Evolutionary conservation across 2,329 filamentous ascomycete genomes (phyloP).

Genomic region (Aspergillus puulaauensis): DNA sequence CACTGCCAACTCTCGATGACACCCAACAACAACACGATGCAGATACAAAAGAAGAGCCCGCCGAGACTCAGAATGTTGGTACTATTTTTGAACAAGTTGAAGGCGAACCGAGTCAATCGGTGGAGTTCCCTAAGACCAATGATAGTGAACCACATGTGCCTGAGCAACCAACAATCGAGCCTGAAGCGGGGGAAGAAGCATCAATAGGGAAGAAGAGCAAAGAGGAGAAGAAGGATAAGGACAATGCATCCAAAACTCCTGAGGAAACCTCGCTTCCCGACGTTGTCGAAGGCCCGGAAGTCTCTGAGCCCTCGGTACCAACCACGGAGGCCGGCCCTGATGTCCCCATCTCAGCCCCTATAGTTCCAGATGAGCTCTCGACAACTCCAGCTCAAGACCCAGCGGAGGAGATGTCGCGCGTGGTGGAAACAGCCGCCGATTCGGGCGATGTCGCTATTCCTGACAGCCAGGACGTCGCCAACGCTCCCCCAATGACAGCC

Average conservation of each 20-base stretch:
- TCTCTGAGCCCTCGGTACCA: background rate
- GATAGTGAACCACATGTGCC: slow-evolving; percentile 20
- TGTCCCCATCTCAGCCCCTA: background rate
- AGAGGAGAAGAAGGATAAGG: slow-evolving; percentile 18
- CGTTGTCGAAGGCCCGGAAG: background rate
- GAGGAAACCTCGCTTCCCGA: slow-evolving; percentile 6
- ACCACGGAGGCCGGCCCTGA: background rate
- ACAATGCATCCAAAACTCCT: slow-evolving; percentile 4
- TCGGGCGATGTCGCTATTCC: background rate
- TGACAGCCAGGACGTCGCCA: slow-evolving; percentile 3
- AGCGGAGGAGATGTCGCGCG: slow-evolving; percentile 6
- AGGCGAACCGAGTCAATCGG: slow-evolving; percentile 9
- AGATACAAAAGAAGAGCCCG: slow-evolving; percentile 6
- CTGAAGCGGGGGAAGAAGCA: slow-evolving; percentile 13
- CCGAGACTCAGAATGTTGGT: slow-evolving; percentile 6
- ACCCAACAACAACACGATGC: slow-evolving; percentile 1
- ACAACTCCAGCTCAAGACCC: background rate
- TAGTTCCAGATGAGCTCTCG: slow-evolving; percentile 3
- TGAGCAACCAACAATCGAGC: slow-evolving; percentile 12
- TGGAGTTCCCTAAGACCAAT: slow-evolving; percentile 22
- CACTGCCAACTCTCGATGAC: slow-evolving; percentile 7
- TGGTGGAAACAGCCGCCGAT: slow-evolving; percentile 4
- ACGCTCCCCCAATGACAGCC: slow-evolving; percentile 17
- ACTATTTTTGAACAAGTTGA: slow-evolving; percentile 1
- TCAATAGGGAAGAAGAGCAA: slow-evolving; percentile 21